phyloP scores from a whole-genome alignment of 495 filamentous ascomycete species.

The Staphylotrichum longicolle region DNA sequence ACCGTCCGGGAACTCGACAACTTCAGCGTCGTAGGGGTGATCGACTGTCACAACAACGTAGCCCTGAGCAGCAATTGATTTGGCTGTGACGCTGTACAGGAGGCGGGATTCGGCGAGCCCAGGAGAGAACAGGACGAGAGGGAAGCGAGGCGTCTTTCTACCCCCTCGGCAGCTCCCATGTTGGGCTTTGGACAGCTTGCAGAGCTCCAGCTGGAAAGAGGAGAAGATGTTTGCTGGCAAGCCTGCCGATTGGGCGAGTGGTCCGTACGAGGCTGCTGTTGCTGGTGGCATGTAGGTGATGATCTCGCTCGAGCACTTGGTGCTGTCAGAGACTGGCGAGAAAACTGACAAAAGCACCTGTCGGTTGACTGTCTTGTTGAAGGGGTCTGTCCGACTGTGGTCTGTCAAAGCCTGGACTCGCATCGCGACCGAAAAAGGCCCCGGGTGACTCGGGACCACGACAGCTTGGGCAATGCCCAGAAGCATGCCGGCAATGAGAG shows the following conservation, averaged over 20 bases:
- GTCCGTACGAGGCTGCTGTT: conserved; percentile 3
- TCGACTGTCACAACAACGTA: conserved; percentile 1
- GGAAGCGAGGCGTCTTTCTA: background rate
- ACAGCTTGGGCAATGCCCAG: background rate
- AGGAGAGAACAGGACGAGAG: background rate
- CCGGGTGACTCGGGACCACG: background rate
- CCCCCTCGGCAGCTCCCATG: background rate
- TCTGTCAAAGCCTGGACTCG: conserved; percentile 5
- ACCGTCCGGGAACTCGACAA: conserved; percentile 1
- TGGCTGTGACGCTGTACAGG: conserved; percentile 2
- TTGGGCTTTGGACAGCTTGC: background rate
- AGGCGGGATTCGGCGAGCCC: background rate
- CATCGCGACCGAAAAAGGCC: background rate
- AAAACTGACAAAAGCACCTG: background rate
- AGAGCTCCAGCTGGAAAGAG: conserved; percentile 3
- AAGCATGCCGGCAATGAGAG: background rate
- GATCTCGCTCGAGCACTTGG: background rate
- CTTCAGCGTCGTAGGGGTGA: background rate
- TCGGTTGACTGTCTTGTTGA: background rate
- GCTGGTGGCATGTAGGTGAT: conserved; percentile 1
- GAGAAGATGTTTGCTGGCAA: background rate
- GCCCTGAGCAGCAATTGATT: conserved; percentile 2
- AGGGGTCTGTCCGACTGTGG: background rate
- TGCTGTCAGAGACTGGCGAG: background rate
- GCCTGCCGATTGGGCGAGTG: conserved; percentile 3